These are phyloP conservation scores for Protostelium mycophagum DNA, from an alignment of 78 protist species.

Conservation along the genomic window DNA sequence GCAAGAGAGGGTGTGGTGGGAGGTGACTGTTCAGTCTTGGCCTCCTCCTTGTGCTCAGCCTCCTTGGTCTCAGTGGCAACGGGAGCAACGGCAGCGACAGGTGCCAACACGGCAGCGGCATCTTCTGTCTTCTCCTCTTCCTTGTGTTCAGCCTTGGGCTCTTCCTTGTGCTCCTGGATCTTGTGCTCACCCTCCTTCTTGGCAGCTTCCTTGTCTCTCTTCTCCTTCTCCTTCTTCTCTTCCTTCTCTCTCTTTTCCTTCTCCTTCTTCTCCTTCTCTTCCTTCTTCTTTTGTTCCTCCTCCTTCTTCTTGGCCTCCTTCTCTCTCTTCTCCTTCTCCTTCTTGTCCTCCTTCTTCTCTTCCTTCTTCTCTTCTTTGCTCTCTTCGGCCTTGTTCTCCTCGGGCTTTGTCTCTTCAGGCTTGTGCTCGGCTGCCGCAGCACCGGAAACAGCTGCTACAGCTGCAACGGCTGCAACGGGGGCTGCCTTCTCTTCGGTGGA, in stretches of 20 bases:
- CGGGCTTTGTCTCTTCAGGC: neutral
- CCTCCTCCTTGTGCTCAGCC: neutral
- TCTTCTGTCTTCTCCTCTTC: neutral
- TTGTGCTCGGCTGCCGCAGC: no score
- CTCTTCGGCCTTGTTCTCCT: neutral
- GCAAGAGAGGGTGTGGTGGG: neutral
- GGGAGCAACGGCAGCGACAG: neutral
- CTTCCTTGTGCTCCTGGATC: neutral
- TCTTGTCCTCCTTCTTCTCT: neutral
- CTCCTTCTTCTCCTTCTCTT: neutral
- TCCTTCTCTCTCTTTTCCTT: neutral
- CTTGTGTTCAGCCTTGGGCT: neutral
- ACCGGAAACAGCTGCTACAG: no score
- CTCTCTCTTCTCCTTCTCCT: neutral
- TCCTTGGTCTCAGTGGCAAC: neutral
- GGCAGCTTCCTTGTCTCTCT: neutral
- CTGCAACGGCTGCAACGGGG: no score
- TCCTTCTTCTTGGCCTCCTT: neutral
- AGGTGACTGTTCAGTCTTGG: neutral
- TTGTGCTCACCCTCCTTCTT: neutral
- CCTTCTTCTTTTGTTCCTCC: neutral
- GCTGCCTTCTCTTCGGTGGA: no score
- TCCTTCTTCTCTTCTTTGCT: neutral
- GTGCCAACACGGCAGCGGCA: no score
- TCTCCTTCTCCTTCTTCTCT: neutral